Evolutionary conservation across 805 yeast genomes (phyloP), one percentile per base, ranked within the genome.

Genomic region (Yamadazyma tumulicola): DNA sequence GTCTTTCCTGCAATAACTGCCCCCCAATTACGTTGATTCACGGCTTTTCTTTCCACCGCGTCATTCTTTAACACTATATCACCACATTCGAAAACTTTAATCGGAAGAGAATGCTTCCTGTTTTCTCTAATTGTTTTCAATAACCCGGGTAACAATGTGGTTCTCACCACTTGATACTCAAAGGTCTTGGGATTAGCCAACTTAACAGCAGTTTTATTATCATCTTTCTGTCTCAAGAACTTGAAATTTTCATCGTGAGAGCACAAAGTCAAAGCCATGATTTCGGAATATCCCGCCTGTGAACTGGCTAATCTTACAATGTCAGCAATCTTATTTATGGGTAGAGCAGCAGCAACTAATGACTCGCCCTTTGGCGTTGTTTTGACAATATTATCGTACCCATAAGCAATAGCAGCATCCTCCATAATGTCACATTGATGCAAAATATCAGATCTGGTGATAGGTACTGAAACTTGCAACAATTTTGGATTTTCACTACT

Each of bases 341-440:
- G 95, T 57, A 91, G 75, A 27, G 97, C 88, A 36, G 83, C 73
- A 16, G 95, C 96, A 43, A 86, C 81, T 45, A 83, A 77, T 7
- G 95, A 76, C 38, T 81, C 81, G 20, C 86, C 73, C 46, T 87
- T 75, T 54, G 93, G 86, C 46, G 75, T 75, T 33, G 93, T 79
- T 64, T 81, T 86, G 44, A 74, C 75, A 54, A 93, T 73, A 57
- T 85, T 87, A 66, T 89, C 84, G 72, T 83, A 93, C 38, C 98
- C 99, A 57, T 87, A 93, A 19, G 87, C 94, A 55, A 93, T 83
- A 31, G 96, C 98, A 31, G 91, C 96, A 61, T 93, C 99, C 64
- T 93, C 99, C 95, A 93, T 85, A 47, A 93, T 81, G 64, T 93
- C 99, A 73, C 97, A 91, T 59, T 87, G 95, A 63, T 93, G 99